Conservation (phyloP, 2,329 filamentous ascomycete genomes). For the Sporothrix pseudoabietina region DNA sequence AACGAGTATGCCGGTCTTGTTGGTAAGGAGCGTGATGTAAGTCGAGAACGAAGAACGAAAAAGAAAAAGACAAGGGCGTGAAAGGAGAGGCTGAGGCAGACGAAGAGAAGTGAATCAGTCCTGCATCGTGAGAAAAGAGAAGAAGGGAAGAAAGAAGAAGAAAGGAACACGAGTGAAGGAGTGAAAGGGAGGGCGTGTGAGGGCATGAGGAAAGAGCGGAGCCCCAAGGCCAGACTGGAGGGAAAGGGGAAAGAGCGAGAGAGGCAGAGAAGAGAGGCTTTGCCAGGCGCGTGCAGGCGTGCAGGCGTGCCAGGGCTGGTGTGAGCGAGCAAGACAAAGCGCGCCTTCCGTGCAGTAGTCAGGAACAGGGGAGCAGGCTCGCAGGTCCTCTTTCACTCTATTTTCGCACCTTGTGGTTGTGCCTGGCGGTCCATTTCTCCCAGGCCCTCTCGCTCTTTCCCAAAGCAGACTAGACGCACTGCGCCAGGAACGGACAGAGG, state of each 20-base stretch:
- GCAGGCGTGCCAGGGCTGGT: conserved; percentile 6
- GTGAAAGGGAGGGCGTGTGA: neutral
- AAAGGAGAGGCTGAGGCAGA: conserved; percentile 23
- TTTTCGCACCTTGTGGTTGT: neutral
- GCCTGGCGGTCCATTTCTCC: conserved; percentile 10
- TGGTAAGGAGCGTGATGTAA: conserved; percentile 28
- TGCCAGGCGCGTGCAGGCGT: neutral
- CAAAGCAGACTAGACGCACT: neutral
- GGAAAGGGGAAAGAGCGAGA: conserved; percentile 18
- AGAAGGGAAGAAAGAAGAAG: conserved; percentile 12
- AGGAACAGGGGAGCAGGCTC: conserved; percentile 27
- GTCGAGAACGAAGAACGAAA: conserved; percentile 25
- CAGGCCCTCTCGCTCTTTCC: conserved; percentile 23
- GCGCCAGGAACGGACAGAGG: conserved; percentile 22
- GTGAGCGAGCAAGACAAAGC: conserved; percentile 6
- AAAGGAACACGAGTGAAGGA: neutral
- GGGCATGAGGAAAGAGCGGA: conserved; percentile 5
- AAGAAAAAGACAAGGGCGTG: neutral
- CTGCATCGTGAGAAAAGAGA: conserved; percentile 29
- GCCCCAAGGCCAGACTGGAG: neutral
- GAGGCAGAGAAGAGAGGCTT: neutral
- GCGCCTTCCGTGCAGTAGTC: conserved; percentile 20
- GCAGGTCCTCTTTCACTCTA: neutral
- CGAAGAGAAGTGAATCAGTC: conserved; percentile 23
- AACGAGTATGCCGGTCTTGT: conserved; percentile 23